A percentile compares a stretch with the other conserved stretches of the same genome.
These are phyloP conservation scores for Handroanthus guayacan DNA, from an alignment of 257 asterid genomes.

Conservation along the genomic window DNA sequence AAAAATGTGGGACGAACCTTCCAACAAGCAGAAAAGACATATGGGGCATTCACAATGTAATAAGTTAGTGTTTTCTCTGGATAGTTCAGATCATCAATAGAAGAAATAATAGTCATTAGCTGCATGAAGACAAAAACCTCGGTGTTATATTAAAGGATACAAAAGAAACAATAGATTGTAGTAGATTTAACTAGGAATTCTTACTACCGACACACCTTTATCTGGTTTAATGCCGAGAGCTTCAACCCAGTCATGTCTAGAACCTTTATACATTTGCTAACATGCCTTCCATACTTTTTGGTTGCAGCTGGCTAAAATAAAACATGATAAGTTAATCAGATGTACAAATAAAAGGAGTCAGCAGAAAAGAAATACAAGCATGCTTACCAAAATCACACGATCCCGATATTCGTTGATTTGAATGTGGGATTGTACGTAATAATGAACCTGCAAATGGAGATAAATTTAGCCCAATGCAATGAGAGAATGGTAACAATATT, in stretches of 20 bases:
- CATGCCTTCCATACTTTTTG: conserved; percentile 55
- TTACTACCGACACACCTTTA: conserved; percentile 56
- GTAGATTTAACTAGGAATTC: conserved; percentile 16
- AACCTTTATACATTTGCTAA: conserved; percentile 68
- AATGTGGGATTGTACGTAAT: conserved; percentile 82
- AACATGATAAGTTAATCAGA: conserved; percentile 26
- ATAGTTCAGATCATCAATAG: conserved; percentile 81
- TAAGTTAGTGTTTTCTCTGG: conserved; percentile 76
- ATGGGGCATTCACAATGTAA: conserved; percentile 80
- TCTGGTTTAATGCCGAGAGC: conserved; percentile 70
- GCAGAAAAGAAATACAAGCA: conserved; percentile 19
- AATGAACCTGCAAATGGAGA: conserved; percentile 60
- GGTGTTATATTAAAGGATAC: neutral
- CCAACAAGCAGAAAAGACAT: conserved; percentile 80
- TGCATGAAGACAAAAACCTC: conserved; percentile 43
- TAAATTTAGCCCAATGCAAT: conserved; percentile 25
- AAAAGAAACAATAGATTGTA: neutral
- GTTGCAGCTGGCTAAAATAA: conserved; percentile 63
- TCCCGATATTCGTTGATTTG: conserved; percentile 85
- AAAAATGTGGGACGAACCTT: conserved; percentile 55
- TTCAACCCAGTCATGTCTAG: conserved; percentile 79
- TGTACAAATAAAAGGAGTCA: conserved; percentile 8
- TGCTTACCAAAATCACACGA: conserved; percentile 74
- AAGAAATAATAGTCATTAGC: conserved; percentile 67
- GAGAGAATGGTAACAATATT: neutral